Base-by-base conservation (phyloP, 2,329 filamentous ascomycete species). In the Claviceps fusiformis region DNA sequence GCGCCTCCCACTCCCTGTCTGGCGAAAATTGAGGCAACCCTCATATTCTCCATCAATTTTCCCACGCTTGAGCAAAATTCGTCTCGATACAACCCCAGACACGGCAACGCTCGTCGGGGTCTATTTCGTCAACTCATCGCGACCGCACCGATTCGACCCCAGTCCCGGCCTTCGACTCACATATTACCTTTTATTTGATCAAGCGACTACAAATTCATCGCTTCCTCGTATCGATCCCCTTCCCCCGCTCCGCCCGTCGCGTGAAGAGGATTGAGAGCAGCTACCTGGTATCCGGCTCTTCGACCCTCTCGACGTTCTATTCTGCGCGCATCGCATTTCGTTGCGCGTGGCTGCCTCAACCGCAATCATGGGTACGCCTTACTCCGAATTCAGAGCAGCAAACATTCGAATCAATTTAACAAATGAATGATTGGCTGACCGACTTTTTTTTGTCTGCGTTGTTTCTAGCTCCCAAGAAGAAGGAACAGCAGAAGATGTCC, bases 401-500 rank as follows among this genome's bases (percentile, higher is more conserved):
- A 11, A 31, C 13, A 35, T 10, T 29, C 15, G 49, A 49, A 39
- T 45, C 19, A 45, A 49, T 33, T 2, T 33, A 5, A 33, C 31
- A 4, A 33, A 33, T 33, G 8, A 5, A 33, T 45, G 11, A 52
- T n/a, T 50, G 45, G 31, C 50, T 56, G 48, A 56, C 55, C 13
- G 39, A 29, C 29, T 31, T 29, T 39, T 33, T 52, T 54, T 58
- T 59, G 53, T 69, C n/a, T n/a, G n/a, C n/a, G 58, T 68, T 95
- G 90, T 54, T 9, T 69, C 58, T 68, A 95, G 91, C 87, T 81
- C 92, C 91, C 63, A 88, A 91, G 73, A 95, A 95, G 78, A 87
- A 89, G 78, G 86, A 95, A 75, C 80, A 83, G 73, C 86, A 95
- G 83, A 98, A 95, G 81, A 92, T 98, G 87, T 89, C 88, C 78